phyloP scores from a whole-genome alignment of 2,329 filamentous ascomycete genomes.

The Arthrobotrys iridis region DNA sequence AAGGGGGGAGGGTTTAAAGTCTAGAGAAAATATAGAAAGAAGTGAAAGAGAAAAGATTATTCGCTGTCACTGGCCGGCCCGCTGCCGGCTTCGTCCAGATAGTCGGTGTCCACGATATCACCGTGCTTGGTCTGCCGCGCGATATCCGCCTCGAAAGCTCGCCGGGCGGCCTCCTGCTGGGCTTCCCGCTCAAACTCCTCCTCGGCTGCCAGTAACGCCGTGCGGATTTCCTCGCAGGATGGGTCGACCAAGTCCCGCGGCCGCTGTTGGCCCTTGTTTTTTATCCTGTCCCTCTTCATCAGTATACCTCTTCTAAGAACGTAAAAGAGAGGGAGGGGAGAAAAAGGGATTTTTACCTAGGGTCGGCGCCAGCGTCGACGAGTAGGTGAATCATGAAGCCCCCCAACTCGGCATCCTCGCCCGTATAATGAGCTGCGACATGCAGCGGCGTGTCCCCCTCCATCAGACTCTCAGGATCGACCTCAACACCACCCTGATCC shows the following conservation, averaged over 20 bases:
- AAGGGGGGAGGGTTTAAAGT: neutral
- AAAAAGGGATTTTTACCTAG: conserved; percentile 64
- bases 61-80: conserved; percentile 58
- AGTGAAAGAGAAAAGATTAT: neutral
- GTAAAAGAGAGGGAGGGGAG: neutral
- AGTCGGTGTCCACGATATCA: conserved; percentile 66
- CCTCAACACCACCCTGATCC: conserved; percentile 84
- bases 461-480: conserved; percentile 76
- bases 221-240: conserved; percentile 70
- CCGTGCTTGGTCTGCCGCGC: conserved; percentile 61
- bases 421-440: conserved; percentile 73
- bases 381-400: conserved; percentile 78
- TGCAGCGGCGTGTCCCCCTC: conserved; percentile 84
- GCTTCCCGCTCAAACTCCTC: neutral
- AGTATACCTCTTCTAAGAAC: neutral
- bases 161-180: conserved; percentile 61
- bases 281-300: conserved; percentile 62
- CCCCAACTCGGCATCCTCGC: conserved; percentile 73
- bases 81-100: conserved; percentile 63
- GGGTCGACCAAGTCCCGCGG: conserved; percentile 79
- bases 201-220: conserved; percentile 76
- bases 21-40: too few relatives aligned
- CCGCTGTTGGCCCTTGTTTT: conserved; percentile 78
- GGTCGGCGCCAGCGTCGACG: conserved; percentile 79
- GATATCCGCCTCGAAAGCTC: conserved; percentile 6